These are phyloP conservation scores for Penstemon barbatus DNA, from an alignment of 257 asterid genomes.

Conservation along the genomic window DNA sequence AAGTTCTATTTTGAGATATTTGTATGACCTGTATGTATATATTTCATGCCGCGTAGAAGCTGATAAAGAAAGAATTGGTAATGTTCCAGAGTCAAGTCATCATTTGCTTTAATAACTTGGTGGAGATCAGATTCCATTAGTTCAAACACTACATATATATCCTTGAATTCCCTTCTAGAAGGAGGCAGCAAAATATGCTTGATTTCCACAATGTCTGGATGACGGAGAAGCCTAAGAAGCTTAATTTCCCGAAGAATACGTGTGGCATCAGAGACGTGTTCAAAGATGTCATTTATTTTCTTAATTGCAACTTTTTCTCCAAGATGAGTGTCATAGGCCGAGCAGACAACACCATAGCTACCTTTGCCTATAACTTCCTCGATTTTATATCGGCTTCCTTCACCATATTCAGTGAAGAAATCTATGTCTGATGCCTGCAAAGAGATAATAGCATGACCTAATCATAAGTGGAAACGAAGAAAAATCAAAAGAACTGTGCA, in stretches of 20 bases:
- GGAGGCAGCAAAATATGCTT: constrained; percentile 66
- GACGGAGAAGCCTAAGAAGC: constrained; percentile 93
- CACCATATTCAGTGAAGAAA: constrained; percentile 94
- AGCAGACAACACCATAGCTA: constrained; percentile 91
- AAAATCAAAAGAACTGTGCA: too few species aligned
- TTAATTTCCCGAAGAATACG: constrained; percentile 92
- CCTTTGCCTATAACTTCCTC: constrained; percentile 97
- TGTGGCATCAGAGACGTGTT: constrained; percentile 93
- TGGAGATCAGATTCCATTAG: constrained; percentile 92
- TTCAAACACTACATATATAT: constrained; percentile 83
- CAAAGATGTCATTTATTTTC: constrained; percentile 88
- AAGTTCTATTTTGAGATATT: not conserved
- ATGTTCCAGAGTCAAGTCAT: constrained; percentile 87
- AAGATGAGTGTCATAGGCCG: constrained; percentile 88
- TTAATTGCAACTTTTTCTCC: constrained; percentile 90
- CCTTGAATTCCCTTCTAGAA: constrained; percentile 51
- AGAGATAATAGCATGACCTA: not conserved
- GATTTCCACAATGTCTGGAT: constrained; percentile 88
- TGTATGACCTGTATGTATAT: constrained; percentile 73
- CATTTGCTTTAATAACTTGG: constrained; percentile 88
- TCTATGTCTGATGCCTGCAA: constrained; percentile 74
- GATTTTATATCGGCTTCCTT: constrained; percentile 80
- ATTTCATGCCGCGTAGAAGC: constrained; percentile 89
- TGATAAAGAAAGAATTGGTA: constrained; percentile 86
- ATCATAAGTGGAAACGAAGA: too few species aligned